Evolutionary conservation across 768 basidiomycete genomes (phyloP).

Genomic region (Lentinula sp.): DNA sequence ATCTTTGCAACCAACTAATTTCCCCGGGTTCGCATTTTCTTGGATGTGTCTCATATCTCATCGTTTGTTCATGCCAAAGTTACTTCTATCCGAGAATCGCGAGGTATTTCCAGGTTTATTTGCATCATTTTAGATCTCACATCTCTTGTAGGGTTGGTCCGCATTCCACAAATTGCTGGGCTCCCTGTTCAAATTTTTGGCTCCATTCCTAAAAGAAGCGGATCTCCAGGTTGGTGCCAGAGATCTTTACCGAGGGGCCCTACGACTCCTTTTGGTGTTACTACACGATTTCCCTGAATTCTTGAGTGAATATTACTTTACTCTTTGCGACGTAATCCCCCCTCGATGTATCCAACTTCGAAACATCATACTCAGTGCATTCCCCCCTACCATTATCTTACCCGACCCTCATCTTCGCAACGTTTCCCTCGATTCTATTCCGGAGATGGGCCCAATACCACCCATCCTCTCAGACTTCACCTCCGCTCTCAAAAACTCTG

Average conservation of each 20-base stretch:
- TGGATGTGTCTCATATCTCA: constrained; percentile 98
- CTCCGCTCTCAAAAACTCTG: constrained; percentile 71
- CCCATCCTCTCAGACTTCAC: constrained; percentile 90
- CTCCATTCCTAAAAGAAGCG: constrained; percentile 82
- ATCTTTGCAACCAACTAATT: constrained; percentile 92
- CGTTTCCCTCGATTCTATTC: constrained; percentile 65
- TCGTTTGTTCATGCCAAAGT: constrained; percentile 94
- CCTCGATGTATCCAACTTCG: constrained; percentile 91
- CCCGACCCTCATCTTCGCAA: constrained; percentile 85
- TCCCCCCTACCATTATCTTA: constrained; percentile 73
- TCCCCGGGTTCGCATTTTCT: constrained; percentile 97
- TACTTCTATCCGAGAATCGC: constrained; percentile 80
- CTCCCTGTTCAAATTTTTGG: constrained; percentile 92
- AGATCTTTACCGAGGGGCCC: constrained; percentile 85
- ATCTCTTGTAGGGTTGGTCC: constrained; percentile 68
- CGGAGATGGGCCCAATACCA: constrained; percentile 91
- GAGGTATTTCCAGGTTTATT: constrained; percentile 45
- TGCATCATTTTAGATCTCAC: constrained; percentile 2
- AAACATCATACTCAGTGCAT: constrained; percentile 94
- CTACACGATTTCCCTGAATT: constrained; percentile 99
- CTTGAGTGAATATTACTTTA: constrained; percentile 94
- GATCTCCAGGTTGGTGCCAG: constrained; percentile 76
- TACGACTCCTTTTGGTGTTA: constrained; percentile 88
- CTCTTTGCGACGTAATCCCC: constrained; percentile 91
- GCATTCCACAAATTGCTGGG: constrained; percentile 93